These are phyloP conservation scores for Babesia bovis DNA, from an alignment of 169 alveolate species.

Conservation along the genomic window DNA sequence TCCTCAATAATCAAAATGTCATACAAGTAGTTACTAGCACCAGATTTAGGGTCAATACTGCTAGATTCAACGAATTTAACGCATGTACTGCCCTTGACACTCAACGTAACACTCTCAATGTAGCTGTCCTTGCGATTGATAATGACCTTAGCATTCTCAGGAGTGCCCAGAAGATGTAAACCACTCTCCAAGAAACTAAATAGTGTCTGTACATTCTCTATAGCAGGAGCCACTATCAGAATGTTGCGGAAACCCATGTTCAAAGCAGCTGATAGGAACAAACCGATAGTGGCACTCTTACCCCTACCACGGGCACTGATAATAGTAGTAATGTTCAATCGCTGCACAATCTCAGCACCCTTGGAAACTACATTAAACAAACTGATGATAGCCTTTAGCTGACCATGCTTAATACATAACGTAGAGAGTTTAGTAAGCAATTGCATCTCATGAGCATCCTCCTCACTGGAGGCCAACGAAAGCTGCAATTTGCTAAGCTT, in stretches of 20 bases:
- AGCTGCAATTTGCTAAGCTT: constrained; percentile 38
- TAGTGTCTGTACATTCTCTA: constrained; percentile 96
- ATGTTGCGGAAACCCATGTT: constrained; percentile 91
- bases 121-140: constrained; percentile 48
- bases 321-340: constrained; percentile 83
- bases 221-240: constrained; percentile 97
- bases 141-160: constrained; percentile 83
- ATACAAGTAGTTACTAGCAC: constrained; percentile 79
- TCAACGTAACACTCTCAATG: constrained; percentile 55
- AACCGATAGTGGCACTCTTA: constrained; percentile 97
- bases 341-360: constrained; percentile 39
- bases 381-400: constrained; percentile 46
- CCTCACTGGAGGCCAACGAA: constrained; percentile 34
- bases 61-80: constrained; percentile 58
- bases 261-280: constrained; percentile 90
- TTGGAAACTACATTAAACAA: constrained; percentile 28
- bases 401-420: constrained; percentile 63
- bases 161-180: constrained; percentile 87
- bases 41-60: constrained; percentile 45
- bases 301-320: constrained; percentile 99
- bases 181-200: constrained; percentile 96
- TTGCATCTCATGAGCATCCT: constrained; percentile 50
- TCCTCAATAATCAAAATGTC: constrained; percentile 99
- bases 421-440: constrained; percentile 38
- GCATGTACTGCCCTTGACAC: constrained; percentile 56